These are phyloP conservation scores for Chlamydomonas incerta DNA, from an alignment of 139 green algal genomes.

Conservation along the genomic window DNA sequence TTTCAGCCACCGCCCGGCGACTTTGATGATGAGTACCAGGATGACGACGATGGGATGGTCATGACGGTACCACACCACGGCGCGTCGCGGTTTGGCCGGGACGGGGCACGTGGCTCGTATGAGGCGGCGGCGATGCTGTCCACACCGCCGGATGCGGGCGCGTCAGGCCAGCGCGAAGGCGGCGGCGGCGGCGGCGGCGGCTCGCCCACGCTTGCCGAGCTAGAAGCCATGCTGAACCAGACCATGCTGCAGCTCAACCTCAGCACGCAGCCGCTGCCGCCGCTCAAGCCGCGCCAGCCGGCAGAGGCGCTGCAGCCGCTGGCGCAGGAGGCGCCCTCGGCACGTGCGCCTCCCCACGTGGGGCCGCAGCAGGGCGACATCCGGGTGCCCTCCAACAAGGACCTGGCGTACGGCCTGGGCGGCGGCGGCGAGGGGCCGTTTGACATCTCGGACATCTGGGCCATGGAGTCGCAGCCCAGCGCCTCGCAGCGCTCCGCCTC, in stretches of 20 bases:
- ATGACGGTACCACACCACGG: too few species aligned
- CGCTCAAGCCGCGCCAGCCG: not conserved
- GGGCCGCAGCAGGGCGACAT: not conserved
- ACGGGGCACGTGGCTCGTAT: too few species aligned
- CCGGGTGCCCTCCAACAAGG: slow-evolving; percentile 22
- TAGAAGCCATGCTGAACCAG: slow-evolving; percentile 13
- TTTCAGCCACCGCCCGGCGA: not conserved
- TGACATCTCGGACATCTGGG: slow-evolving; percentile 60
- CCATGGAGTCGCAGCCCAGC: slow-evolving; percentile 22
- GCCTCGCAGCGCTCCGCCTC: not conserved
- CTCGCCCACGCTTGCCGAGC: slow-evolving; percentile 5
- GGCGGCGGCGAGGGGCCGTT: slow-evolving; percentile 41
- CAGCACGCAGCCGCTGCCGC: not conserved
- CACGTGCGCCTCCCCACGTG: too few species aligned
- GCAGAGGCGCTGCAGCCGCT: too few species aligned
- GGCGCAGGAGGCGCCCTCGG: too few species aligned
- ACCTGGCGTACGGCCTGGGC: slow-evolving; percentile 18
- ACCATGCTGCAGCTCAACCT: slow-evolving; percentile 9
- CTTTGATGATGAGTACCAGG: not conserved
- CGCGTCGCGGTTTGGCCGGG: too few species aligned
- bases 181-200: too few species aligned
- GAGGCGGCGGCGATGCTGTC: too few species aligned
- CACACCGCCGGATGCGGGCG: too few species aligned
- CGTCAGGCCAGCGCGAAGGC: too few species aligned
- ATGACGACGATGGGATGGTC: not conserved